Evolutionary conservation across 345 rosid species (phyloP).

Genomic region (Moricandia arvensis): DNA sequence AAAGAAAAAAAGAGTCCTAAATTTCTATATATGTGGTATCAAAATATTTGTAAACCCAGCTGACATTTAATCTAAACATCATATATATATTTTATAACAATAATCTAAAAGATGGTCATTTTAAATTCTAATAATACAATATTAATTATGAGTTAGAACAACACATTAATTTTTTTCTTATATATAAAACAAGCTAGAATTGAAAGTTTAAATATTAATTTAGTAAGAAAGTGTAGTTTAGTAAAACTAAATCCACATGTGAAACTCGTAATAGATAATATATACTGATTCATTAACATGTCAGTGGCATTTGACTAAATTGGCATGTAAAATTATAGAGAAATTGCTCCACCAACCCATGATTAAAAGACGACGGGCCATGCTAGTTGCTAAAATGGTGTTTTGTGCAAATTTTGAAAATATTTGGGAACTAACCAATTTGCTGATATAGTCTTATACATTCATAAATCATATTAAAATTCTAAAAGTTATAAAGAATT

Average conservation of each 20-base stretch:
- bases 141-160: background rate
- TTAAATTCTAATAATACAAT: background rate
- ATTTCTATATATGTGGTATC: background rate
- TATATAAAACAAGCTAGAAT: no score
- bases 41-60: background rate
- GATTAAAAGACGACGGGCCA: background rate
- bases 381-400: background rate
- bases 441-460: background rate
- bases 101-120: no score
- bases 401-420: background rate
- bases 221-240: background rate
- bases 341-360: slow-evolving; percentile 29
- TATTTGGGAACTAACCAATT: background rate
- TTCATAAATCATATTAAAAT: background rate
- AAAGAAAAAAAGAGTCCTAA: background rate
- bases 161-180: background rate
- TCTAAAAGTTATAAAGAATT: background rate
- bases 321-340: background rate
- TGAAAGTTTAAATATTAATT: no score
- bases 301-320: slow-evolving; percentile 14
- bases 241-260: background rate
- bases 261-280: background rate
- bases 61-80: no score
- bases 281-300: background rate
- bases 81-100: no score